Percentiles rank a stretch among this genome's conserved stretches.
Evolutionary conservation across 345 rosid genomes (phyloP).

Genomic region (Citropsis articulata): DNA sequence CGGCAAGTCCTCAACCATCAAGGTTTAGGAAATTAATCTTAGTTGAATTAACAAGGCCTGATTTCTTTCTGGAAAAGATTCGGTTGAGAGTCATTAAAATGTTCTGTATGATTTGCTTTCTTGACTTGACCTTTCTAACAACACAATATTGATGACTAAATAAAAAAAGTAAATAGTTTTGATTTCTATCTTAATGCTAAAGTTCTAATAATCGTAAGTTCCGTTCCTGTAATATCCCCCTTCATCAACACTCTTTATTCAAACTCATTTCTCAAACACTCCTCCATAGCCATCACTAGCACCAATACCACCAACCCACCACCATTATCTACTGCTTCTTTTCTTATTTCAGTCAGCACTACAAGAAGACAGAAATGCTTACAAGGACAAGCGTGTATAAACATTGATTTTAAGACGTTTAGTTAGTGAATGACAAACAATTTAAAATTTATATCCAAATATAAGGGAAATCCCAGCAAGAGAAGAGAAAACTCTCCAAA

Average conservation of each 20-base stretch:
- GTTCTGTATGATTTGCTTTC: not conserved
- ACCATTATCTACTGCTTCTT: not conserved
- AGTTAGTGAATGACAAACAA: not conserved
- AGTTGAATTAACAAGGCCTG: not conserved
- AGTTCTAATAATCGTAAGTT: not conserved
- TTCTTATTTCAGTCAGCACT: not conserved
- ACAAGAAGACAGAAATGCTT: not conserved
- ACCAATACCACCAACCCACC: not conserved
- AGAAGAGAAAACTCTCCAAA: too few species aligned
- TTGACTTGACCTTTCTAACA: not conserved
- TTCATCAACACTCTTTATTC: not conserved
- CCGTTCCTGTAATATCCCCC: not conserved
- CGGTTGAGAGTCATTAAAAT: not conserved
- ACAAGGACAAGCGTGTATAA: not conserved
- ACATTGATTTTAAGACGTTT: not conserved
- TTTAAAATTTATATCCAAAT: not conserved
- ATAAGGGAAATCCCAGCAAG: not conserved
- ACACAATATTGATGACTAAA: too few species aligned
- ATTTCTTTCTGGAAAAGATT: not conserved
- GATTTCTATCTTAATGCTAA: not conserved
- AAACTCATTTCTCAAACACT: not conserved
- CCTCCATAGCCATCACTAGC: not conserved
- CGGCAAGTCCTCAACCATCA: not conserved
- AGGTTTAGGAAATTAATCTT: not conserved
- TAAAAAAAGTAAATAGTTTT: not conserved